These are phyloP conservation scores for Hymenoscyphus fructigenus DNA, from an alignment of 2,329 filamentous ascomycete genomes.

Conservation along the genomic window DNA sequence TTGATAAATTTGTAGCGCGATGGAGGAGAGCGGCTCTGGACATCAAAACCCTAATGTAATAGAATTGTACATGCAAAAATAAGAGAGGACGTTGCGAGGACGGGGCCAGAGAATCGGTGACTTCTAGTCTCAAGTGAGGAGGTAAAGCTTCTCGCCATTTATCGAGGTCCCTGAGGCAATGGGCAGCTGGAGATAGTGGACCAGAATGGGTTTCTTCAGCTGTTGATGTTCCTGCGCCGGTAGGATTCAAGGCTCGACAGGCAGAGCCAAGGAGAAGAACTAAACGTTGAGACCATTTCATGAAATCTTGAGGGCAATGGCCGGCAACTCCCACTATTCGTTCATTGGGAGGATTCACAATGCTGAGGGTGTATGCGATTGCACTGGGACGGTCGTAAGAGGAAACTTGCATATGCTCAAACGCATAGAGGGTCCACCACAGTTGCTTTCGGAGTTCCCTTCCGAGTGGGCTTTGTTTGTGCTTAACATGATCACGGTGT, in stretches of 20 bases:
- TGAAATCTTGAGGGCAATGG: constrained; percentile 39
- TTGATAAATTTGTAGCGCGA: constrained; percentile 36
- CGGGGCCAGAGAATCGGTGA: constrained; percentile 36
- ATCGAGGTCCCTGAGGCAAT: constrained; percentile 40
- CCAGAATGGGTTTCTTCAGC: constrained; percentile 40
- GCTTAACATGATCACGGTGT: constrained; percentile 42
- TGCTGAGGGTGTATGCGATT: constrained; percentile 40
- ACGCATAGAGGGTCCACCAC: constrained; percentile 39
- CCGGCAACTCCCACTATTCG: constrained; percentile 35
- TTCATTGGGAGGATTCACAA: constrained; percentile 39
- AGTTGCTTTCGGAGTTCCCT: constrained; percentile 35
- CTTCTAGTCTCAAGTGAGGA: constrained; percentile 37
- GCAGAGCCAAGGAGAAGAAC: constrained; percentile 39
- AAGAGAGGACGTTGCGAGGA: constrained; percentile 40
- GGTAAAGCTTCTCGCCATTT: constrained; percentile 42
- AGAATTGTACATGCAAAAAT: constrained; percentile 41
- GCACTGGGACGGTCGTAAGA: constrained; percentile 46
- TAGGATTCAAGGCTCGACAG: constrained; percentile 40
- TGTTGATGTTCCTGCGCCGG: constrained; percentile 1
- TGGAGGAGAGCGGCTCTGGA: constrained; percentile 42
- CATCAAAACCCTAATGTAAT: constrained; percentile 42
- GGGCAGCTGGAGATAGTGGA: constrained; percentile 40
- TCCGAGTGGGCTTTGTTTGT: constrained; percentile 37
- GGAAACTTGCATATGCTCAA: constrained; percentile 43
- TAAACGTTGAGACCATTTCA: constrained; percentile 40